Base-by-base conservation (phyloP, 1,139 yeast species). In the Waltiozyma sp. region DNA sequence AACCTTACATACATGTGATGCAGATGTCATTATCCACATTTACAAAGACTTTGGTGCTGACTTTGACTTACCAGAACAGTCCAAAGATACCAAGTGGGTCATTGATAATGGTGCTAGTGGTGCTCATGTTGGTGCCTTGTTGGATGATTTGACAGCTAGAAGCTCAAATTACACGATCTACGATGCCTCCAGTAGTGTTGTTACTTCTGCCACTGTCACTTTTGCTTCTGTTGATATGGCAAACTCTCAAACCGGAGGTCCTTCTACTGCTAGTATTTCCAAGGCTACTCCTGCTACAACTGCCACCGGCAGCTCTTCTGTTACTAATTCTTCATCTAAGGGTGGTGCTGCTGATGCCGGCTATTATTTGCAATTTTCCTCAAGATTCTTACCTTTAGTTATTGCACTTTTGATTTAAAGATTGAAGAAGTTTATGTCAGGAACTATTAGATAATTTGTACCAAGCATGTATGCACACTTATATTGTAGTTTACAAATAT, bases 191-290 rank as follows among this genome's bases (percentile, higher is more conserved):
- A 79, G 77, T 43, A 70, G 76, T 24, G 59, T 60, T 42, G 72
- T 86, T 42, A 57, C 63, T 34, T 75, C 77, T 37, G 75, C 86
- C 38, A 64, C 73, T 24, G 79, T 80, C 33, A 69, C 74, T 2
- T 77, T 82, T 43, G 54, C 51, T 33, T 47, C 60, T n/a, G 55
- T 57, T 2, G 65, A 69, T 55, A 57, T 56, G 37, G 54, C 66
- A 56, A 80, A 72, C 51, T 47, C 61, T 4, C 63, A 67, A 47
- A 53, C 62, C 13, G 61, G 61, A 26, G 45, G 66, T 11, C 45
- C 64, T n/a, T 44, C 58, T 26, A 50, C 68, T 21, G 44, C 65
- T 14, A 41, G 61, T 5, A 34, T 51, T 13, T n/a, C n/a, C n/a
- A n/a, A n/a, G n/a, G 37, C 58, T 2, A 33, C 55, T 14, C 33